Conservation (phyloP, 805 yeast species). For the Nakazawaea laoshanensis region DNA sequence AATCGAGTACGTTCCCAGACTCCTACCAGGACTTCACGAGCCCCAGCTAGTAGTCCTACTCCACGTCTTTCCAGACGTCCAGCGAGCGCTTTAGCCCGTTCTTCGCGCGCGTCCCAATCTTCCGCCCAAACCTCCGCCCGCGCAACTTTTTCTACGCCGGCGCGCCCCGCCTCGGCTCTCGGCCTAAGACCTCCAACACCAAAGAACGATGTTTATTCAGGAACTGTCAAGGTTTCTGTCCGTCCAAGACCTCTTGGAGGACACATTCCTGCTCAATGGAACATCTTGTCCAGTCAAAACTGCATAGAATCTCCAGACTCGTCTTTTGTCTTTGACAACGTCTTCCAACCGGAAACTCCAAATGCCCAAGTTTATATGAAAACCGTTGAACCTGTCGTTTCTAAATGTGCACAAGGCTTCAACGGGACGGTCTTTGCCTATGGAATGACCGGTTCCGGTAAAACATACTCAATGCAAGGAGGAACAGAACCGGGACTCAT, state of each 20-base stretch:
- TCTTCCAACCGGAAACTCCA: constrained; percentile 47
- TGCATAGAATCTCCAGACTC: constrained; percentile 45
- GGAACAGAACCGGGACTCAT: constrained; percentile 64
- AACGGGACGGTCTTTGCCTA: constrained; percentile 90
- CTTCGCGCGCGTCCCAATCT: neutral
- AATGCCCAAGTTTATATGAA: constrained; percentile 55
- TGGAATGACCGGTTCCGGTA: constrained; percentile 93
- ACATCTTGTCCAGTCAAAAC: constrained; percentile 27
- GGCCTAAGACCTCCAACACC: constrained; percentile 5
- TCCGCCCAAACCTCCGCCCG: neutral
- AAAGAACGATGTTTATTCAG: constrained; percentile 37
- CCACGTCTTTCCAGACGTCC: constrained; percentile 13
- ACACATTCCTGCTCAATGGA: constrained; percentile 31
- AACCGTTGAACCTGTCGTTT: constrained; percentile 44
- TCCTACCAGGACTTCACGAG: constrained; percentile 11
- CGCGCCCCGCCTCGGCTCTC: constrained; percentile 10
- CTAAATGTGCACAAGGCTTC: constrained; percentile 59
- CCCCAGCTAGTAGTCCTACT: constrained; percentile 8
- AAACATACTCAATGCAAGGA: constrained; percentile 84
- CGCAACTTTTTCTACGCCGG: neutral
- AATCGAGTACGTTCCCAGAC: constrained; percentile 12
- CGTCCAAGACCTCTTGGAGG: constrained; percentile 59
- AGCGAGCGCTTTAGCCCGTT: neutral
- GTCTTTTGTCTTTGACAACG: constrained; percentile 69
- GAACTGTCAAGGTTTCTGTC: constrained; percentile 68